These are phyloP conservation scores for Salvia splendens DNA, from an alignment of 257 asterid genomes.

Conservation along the genomic window DNA sequence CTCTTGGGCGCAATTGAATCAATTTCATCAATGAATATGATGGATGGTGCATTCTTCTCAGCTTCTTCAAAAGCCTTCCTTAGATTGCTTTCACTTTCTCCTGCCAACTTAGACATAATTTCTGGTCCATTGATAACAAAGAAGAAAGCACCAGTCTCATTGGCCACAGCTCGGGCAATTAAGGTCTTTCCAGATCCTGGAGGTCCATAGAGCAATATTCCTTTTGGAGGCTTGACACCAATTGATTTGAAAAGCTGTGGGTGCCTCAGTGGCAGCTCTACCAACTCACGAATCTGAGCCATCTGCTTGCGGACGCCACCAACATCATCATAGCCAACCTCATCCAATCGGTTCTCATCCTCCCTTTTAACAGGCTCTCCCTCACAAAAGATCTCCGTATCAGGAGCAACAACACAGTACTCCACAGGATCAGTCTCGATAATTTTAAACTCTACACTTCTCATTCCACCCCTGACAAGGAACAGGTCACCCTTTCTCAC, in stretches of 20 bases:
- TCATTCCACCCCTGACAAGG: slow-evolving; percentile 87
- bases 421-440: slow-evolving; percentile 78
- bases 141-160: slow-evolving; percentile 96
- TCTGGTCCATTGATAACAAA: slow-evolving; percentile 84
- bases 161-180: slow-evolving; percentile 90
- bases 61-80: slow-evolving; percentile 97
- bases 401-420: slow-evolving; percentile 86
- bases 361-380: slow-evolving; percentile 81
- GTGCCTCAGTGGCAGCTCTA: slow-evolving; percentile 83
- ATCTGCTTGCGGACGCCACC: slow-evolving; percentile 93
- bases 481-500: slow-evolving; percentile 80
- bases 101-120: slow-evolving; percentile 40
- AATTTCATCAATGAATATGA: slow-evolving; percentile 31
- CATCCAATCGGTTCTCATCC: slow-evolving; percentile 75
- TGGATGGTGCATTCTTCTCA: slow-evolving; percentile 90
- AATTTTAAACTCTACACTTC: slow-evolving; percentile 79
- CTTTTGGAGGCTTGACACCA: slow-evolving; percentile 90
- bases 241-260: slow-evolving; percentile 88
- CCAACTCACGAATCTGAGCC: slow-evolving; percentile 89
- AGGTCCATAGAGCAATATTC: slow-evolving; percentile 79
- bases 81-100: slow-evolving; percentile 93
- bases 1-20: slow-evolving; percentile 94
- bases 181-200: slow-evolving; percentile 37
- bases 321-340: slow-evolving; percentile 86
- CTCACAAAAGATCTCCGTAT: slow-evolving; percentile 84